Conservation (phyloP, 73 alveolate genomes). For the Strombidium stylifer region DNA sequence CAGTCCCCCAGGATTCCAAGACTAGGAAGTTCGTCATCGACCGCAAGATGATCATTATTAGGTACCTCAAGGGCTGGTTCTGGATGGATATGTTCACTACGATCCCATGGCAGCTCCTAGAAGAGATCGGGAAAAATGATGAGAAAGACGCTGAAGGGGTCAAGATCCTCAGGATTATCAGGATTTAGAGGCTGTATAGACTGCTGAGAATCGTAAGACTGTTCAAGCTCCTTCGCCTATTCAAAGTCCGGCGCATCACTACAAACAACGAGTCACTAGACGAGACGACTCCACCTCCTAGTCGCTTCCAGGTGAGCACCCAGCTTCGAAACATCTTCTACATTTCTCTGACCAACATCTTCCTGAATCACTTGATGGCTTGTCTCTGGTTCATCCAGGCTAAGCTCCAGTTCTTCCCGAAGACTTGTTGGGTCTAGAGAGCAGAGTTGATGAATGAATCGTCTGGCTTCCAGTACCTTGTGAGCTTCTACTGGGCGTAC, state of each 20-base stretch:
- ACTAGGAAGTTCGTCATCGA: slow-evolving; percentile 23
- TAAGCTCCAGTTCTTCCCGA: slow-evolving; percentile 67
- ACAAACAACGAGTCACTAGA: slow-evolving; percentile 6
- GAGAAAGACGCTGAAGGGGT: not conserved
- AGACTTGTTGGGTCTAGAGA: slow-evolving; percentile 82
- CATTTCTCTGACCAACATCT: slow-evolving; percentile 36
- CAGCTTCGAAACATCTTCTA: slow-evolving; percentile 41
- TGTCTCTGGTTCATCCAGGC: slow-evolving; percentile 85
- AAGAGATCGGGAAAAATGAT: not conserved
- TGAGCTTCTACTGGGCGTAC: slow-evolving; percentile 72
- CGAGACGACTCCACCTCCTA: too few relatives aligned
- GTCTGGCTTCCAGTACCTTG: slow-evolving; percentile 45
- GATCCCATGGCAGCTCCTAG: slow-evolving; percentile 22
- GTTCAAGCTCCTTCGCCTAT: slow-evolving; percentile 38
- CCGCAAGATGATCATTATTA: slow-evolving; percentile 25
- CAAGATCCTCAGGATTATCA: slow-evolving; percentile 51
- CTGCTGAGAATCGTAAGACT: slow-evolving; percentile 52
- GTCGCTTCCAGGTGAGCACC: slow-evolving; percentile 26
- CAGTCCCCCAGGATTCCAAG: slow-evolving; percentile 48
- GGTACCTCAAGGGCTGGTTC: slow-evolving; percentile 57
- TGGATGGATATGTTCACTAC: slow-evolving; percentile 43
- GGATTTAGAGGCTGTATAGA: slow-evolving; percentile 58
- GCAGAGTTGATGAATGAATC: slow-evolving; percentile 38
- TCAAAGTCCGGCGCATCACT: slow-evolving; percentile 12
- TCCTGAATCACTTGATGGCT: slow-evolving; percentile 74